Conservation (phyloP, 371 early-diverging fungal species). For the Dinochytrium kinnereticum region DNA sequence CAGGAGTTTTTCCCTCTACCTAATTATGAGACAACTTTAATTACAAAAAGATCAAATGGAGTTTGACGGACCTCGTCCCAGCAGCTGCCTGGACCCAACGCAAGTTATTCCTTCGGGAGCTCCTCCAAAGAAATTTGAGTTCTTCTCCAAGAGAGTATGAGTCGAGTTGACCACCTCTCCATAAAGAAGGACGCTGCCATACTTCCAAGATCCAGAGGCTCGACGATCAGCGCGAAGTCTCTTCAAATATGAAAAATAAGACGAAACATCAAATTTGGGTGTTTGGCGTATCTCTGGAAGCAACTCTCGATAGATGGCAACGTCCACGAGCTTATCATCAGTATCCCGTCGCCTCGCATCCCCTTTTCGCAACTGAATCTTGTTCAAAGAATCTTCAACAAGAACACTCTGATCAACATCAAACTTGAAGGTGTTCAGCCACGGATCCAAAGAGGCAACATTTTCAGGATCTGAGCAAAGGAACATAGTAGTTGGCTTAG, state of each 20-base stretch:
- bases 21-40: constrained; percentile 5
- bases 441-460: background rate
- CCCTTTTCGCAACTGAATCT: background rate
- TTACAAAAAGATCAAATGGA: background rate
- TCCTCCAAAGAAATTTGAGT: constrained; percentile 63
- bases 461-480: constrained; percentile 51
- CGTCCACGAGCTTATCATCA: background rate
- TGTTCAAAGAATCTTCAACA: constrained; percentile 2
- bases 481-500: constrained; percentile 58
- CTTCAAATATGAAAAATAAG: constrained; percentile 51
- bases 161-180: constrained; percentile 81
- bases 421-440: background rate
- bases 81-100: constrained; percentile 77
- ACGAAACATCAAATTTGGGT: constrained; percentile 49
- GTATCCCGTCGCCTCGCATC: too few species aligned
- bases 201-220: constrained; percentile 47
- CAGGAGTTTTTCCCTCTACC: constrained; percentile 91
- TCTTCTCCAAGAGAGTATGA: constrained; percentile 89
- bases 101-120: constrained; percentile 80
- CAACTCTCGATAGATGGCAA: background rate
- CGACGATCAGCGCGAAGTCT: constrained; percentile 22
- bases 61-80: constrained; percentile 66
- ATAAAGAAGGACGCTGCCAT: constrained; percentile 80
- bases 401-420: background rate
- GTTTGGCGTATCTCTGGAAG: background rate